Evolutionary conservation across 2,329 filamentous ascomycete genomes (phyloP), one percentile per base, ranked within the genome.

Genomic region (Epicoccum sorghinum): DNA sequence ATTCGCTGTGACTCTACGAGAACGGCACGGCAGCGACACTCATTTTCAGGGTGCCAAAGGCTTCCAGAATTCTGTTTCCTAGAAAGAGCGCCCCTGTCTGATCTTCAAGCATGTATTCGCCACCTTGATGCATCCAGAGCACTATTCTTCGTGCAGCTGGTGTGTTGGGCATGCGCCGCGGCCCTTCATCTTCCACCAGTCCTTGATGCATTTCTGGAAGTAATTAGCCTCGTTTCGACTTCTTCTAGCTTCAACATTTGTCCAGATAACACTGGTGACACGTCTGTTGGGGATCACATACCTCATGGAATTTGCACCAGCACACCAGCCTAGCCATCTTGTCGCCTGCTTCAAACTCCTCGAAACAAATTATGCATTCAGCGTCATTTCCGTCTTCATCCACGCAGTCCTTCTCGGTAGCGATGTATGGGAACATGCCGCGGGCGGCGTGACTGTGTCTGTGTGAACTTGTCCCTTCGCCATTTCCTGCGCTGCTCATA

Each of bases 311-410:
- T 61, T 86, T 86, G 74, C 85, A 88, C 58, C 85, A 75, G 65
- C 85, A 88, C 62, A 86, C 83, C 65, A 88, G 72, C 55, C 85
- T 76, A 8, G 82, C 83, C 75, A 88, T 77, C 61, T 80, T 76
- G 63, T 84, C 82, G 0, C 85, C 85, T 9, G 80, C 78, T 61
- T 84, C 80, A 65, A 87, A 87, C 50, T 88, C 85, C 58, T 86
- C 84, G 65, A 87, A 83, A 67, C 85, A 88, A 46, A 88, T 87
- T 7, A 84, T 80, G 59, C 85, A 88, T 64, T 88, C 85, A 37
- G 81, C 80, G 46, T 75, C 61, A 38, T 74, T 71, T 2, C 77
- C 78, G 14, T 82, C 80, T 48, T 84, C 82, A 4, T 80, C 80
- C 1, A 82, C 67, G 61, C 85, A 87, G 58, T 88, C 85, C 66